A percentile compares a stretch with the other conserved stretches of the same genome.
phyloP scores from a whole-genome alignment of 2,329 filamentous ascomycete species.

The Colletotrichum sublineola region DNA sequence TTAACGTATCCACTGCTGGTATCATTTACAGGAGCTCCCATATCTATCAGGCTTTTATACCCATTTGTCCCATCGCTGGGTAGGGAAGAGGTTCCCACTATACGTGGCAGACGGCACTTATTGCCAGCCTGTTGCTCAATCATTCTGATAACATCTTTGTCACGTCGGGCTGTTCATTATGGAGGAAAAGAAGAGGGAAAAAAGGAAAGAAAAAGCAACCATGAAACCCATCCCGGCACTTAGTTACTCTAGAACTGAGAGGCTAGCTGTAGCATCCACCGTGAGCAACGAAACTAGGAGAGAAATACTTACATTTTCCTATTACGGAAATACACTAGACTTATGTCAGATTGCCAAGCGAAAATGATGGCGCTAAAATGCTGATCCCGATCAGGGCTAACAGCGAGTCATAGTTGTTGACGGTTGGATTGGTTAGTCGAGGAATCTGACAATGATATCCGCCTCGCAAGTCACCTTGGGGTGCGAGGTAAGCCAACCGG shows the following conservation, averaged over 20 bases:
- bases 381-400: no score
- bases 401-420: not conserved
- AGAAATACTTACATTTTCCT: not conserved
- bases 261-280: not conserved
- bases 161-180: not conserved
- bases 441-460: not conserved
- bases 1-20: not conserved
- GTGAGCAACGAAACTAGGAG: not conserved
- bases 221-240: no score
- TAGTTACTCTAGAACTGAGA: no score
- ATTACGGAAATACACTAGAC: not conserved
- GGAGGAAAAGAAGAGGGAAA: no score
- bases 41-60: not conserved
- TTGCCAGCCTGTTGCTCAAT: not conserved
- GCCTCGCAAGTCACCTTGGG: not conserved
- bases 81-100: not conserved
- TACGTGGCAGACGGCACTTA: not conserved
- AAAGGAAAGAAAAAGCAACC: no score
- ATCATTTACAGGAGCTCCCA: conserved; percentile 2
- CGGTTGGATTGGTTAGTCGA: not conserved
- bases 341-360: not conserved
- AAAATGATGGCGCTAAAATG: not conserved
- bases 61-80: not conserved
- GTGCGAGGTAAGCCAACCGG: not conserved
- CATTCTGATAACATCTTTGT: not conserved